phyloP scores from a whole-genome alignment of 2,329 filamentous ascomycete species.

The Fusarium incarnatum region DNA sequence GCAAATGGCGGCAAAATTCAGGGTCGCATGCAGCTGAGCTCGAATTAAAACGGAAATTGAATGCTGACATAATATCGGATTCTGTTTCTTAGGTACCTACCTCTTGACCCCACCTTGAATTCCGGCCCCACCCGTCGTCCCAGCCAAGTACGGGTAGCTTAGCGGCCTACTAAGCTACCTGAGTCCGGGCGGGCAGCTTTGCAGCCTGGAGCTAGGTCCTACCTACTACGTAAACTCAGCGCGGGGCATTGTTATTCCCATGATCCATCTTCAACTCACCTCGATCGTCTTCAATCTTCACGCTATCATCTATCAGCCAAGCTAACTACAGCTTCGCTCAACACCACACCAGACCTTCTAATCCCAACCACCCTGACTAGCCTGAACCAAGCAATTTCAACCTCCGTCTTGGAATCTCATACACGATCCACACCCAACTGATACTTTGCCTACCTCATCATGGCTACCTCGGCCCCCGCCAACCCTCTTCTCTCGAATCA shows the following conservation, averaged over 20 bases:
- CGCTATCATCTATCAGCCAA: constrained; percentile 5
- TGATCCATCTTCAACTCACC: constrained; percentile 1
- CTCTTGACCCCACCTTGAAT: constrained; percentile 20
- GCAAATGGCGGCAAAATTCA: constrained; percentile 11
- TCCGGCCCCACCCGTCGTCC: background rate
- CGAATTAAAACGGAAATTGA: constrained; percentile 27
- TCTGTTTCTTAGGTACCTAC: background rate
- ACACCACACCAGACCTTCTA: background rate
- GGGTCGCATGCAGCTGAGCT: constrained; percentile 22
- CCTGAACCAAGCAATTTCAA: background rate
- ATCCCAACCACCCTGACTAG: constrained; percentile 2
- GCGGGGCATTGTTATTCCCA: constrained; percentile 36
- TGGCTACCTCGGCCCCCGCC: constrained; percentile 57
- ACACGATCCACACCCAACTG: background rate
- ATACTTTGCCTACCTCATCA: constrained; percentile 48
- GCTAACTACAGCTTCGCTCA: constrained; percentile 26
- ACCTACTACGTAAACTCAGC: background rate
- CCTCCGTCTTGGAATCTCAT: background rate
- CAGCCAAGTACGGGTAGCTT: background rate
- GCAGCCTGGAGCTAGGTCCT: background rate
- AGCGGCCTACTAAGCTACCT: background rate
- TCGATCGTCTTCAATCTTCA: constrained; percentile 21
- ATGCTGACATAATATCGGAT: constrained; percentile 16
- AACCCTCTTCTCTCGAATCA: constrained; percentile 74
- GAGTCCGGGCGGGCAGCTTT: background rate